phyloP scores from a whole-genome alignment of 192 early-diverging fungal genomes.

The Thamnidium elegans region DNA sequence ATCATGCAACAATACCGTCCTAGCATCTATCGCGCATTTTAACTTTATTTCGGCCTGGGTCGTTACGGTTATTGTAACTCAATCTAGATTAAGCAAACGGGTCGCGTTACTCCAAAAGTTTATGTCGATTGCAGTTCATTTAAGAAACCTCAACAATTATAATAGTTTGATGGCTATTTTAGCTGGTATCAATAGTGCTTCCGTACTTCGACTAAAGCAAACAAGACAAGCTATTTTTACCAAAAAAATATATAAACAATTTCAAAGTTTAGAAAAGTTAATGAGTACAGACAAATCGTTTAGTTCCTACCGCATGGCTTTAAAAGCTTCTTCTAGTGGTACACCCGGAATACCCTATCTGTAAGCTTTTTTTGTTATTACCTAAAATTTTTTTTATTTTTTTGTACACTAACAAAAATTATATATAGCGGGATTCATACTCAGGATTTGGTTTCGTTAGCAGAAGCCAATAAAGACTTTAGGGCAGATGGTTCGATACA shows the following conservation, averaged over 20 bases:
- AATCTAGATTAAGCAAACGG: slow-evolving; percentile 58
- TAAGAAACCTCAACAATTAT: slow-evolving; percentile 70
- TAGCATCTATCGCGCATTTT: slow-evolving; percentile 66
- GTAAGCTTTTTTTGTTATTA: slow-evolving; percentile 43
- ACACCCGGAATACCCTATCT: slow-evolving; percentile 80
- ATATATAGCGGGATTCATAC: slow-evolving; percentile 49
- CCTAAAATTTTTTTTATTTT: slow-evolving; percentile 1
- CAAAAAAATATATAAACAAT: slow-evolving; percentile 52
- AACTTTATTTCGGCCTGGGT: slow-evolving; percentile 80
- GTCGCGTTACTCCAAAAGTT: slow-evolving; percentile 68
- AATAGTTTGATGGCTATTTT: slow-evolving; percentile 77
- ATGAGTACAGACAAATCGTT: slow-evolving; percentile 72
- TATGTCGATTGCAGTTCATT: slow-evolving; percentile 62
- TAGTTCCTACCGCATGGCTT: slow-evolving; percentile 63
- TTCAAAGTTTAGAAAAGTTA: slow-evolving; percentile 59
- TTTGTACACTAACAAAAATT: neutral
- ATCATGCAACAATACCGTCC: slow-evolving; percentile 31
- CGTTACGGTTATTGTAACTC: slow-evolving; percentile 62
- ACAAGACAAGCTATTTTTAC: slow-evolving; percentile 52
- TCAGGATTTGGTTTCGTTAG: slow-evolving; percentile 69
- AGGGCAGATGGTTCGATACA: slow-evolving; percentile 64
- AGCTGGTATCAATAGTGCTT: slow-evolving; percentile 63
- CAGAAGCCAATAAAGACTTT: slow-evolving; percentile 67
- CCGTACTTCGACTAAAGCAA: slow-evolving; percentile 61
- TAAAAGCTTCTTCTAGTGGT: slow-evolving; percentile 54